Percentiles rank a stretch among this genome's conserved stretches.
phyloP scores from a whole-genome alignment of 768 basidiomycete genomes.

The Astraeus odoratus region DNA sequence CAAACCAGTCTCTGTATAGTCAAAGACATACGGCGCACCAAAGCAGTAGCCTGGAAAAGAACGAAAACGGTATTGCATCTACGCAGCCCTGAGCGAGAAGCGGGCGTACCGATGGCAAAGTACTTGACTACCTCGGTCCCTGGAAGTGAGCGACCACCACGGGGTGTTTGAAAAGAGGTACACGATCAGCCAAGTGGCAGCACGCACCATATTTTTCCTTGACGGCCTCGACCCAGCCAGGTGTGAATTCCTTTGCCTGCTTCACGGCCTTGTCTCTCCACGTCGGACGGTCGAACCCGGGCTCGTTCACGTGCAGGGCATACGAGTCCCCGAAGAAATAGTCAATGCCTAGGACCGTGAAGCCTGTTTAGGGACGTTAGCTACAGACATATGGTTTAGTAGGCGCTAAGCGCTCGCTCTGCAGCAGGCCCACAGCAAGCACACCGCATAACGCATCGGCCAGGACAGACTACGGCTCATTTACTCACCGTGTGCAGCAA shows the following conservation, averaged over 20 bases:
- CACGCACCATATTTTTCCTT: constrained; percentile 39
- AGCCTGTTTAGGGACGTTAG: constrained; percentile 47
- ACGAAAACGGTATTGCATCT: not conserved
- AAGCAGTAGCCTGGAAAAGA: constrained; percentile 46
- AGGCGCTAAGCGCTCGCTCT: too few relatives aligned
- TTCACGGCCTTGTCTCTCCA: constrained; percentile 36
- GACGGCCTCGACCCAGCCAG: constrained; percentile 48
- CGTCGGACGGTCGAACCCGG: constrained; percentile 29
- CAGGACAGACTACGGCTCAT: too few relatives aligned
- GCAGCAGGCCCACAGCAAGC: not conserved
- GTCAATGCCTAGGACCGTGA: constrained; percentile 51
- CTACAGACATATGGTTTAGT: not conserved
- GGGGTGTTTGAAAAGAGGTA: not conserved
- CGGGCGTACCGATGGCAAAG: constrained; percentile 36
- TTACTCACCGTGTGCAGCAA: constrained; percentile 50
- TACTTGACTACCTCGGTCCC: constrained; percentile 31
- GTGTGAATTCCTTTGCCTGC: constrained; percentile 34
- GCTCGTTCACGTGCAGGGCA: constrained; percentile 31
- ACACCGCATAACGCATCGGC: too few relatives aligned
- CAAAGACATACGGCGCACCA: constrained; percentile 46
- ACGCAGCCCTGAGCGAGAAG: not conserved
- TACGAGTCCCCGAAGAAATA: constrained; percentile 59
- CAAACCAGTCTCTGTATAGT: constrained; percentile 38
- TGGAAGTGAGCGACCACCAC: not conserved
- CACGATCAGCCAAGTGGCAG: constrained; percentile 6